A percentile compares a stretch with the other conserved stretches of the same genome.
These are phyloP conservation scores for Ceratocystis lukuohia DNA, from an alignment of 2,329 filamentous ascomycete genomes.

Conservation along the genomic window DNA sequence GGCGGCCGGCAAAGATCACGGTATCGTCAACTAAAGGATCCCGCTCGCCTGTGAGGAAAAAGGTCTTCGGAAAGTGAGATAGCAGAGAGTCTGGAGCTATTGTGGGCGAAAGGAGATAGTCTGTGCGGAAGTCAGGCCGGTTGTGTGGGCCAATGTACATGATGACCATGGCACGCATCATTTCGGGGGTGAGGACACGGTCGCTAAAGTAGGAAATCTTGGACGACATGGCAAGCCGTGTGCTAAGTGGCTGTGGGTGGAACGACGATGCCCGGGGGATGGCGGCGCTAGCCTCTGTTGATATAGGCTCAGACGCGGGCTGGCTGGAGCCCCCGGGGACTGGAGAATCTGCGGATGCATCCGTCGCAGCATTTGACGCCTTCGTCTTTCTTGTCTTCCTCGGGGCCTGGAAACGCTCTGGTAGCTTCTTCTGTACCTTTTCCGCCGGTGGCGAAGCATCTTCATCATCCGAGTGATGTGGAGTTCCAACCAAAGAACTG, in stretches of 20 bases:
- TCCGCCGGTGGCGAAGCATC: conserved; percentile 26
- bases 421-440: conserved; percentile 1
- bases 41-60: conserved; percentile 85
- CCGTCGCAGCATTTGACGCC: conserved; percentile 7
- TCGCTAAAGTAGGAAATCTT: conserved; percentile 99
- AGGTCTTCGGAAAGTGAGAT: conserved; percentile 81
- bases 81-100: conserved; percentile 76
- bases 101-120: conserved; percentile 81
- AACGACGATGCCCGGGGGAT: conserved; percentile 30
- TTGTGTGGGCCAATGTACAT: conserved; percentile 90
- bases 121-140: conserved; percentile 79
- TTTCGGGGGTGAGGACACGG: conserved; percentile 83
- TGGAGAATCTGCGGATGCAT: not conserved
- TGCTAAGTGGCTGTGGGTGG: conserved; percentile 50
- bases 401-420: conserved; percentile 3
- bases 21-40: conserved; percentile 95
- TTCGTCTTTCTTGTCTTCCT: conserved; percentile 19
- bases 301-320: not conserved
- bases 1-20: conserved; percentile 79
- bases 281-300: not conserved
- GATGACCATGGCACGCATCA: conserved; percentile 99
- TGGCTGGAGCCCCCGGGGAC: not conserved
- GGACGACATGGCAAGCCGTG: conserved; percentile 84
- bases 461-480: conserved; percentile 67
- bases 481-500: conserved; percentile 67